Conservation (phyloP, 1,284 basidiomycete genomes). For the Trichosporon inkin region DNA sequence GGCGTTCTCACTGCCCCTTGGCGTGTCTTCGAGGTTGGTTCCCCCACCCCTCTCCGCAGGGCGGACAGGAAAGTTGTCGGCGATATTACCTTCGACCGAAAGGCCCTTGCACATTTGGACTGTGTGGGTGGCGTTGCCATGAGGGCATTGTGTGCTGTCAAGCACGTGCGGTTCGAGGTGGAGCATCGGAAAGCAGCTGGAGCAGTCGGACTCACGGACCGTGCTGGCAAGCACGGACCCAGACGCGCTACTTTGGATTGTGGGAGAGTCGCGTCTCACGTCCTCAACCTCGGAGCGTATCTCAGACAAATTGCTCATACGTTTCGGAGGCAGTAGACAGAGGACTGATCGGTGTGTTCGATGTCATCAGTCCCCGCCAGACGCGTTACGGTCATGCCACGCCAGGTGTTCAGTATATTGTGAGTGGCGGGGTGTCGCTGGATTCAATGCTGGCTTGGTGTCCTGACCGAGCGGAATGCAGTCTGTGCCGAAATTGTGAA, state of each 20-base stretch:
- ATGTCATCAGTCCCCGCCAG: neutral
- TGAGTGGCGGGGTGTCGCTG: too few relatives aligned
- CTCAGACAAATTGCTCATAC: neutral
- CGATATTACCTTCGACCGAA: neutral
- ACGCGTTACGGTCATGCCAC: neutral
- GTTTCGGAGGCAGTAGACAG: neutral
- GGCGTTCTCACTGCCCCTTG: neutral
- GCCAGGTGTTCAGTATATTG: neutral
- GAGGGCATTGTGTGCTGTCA: neutral
- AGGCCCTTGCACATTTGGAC: neutral
- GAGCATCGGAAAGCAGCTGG: neutral
- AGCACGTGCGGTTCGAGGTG: neutral
- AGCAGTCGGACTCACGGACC: conserved; percentile 2
- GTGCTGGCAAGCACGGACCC: neutral
- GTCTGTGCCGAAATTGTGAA: neutral
- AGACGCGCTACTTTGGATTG: too few relatives aligned
- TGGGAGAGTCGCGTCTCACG: neutral
- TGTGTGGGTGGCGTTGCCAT: conserved; percentile 5
- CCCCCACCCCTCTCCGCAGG: too few relatives aligned
- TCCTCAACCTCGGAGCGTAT: neutral
- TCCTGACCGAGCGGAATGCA: neutral
- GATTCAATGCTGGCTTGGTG: neutral
- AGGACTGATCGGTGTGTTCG: neutral
- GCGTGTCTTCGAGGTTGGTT: too few relatives aligned
- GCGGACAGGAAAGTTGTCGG: neutral